Evolutionary conservation across 176 grass and related monocot genomes (phyloP).

Genomic region (Oryza punctata): DNA sequence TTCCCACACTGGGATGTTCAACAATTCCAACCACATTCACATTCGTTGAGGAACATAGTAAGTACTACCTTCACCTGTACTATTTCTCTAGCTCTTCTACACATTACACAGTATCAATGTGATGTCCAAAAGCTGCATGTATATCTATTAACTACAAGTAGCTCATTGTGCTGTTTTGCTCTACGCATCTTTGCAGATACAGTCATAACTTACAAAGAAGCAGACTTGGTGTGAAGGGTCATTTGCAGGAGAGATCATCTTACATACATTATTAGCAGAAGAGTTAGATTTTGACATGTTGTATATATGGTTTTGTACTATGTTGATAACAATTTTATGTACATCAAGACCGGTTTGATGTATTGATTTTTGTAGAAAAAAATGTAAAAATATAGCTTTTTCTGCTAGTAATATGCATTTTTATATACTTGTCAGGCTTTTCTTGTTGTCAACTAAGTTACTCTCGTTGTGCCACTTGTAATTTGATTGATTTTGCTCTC

Average conservation of each 20-base stretch:
- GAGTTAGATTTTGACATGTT: not conserved
- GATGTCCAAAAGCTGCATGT: not conserved
- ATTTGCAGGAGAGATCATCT: not conserved
- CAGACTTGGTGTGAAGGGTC: not conserved
- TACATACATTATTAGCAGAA: not conserved
- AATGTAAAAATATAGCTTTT: too few relatives aligned
- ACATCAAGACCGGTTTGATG: constrained; percentile 42
- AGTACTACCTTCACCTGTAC: not conserved
- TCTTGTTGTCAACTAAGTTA: not conserved
- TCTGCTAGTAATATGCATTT: not conserved
- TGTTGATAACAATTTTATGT: constrained; percentile 33
- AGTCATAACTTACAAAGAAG: not conserved
- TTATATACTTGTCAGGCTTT: not conserved
- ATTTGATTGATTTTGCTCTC: not conserved
- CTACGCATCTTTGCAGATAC: not conserved
- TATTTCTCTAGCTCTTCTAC: not conserved
- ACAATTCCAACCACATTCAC: constrained; percentile 61
- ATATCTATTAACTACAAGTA: not conserved
- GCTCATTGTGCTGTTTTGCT: not conserved
- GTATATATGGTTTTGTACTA: constrained; percentile 6
- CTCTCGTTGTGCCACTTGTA: not conserved
- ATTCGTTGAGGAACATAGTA: constrained; percentile 40
- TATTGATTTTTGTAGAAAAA: not conserved
- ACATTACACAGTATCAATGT: not conserved
- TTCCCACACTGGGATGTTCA: constrained; percentile 49